phyloP scores from a whole-genome alignment of 2,329 filamentous ascomycete species.

The Purpureocillium takamizusanense region DNA sequence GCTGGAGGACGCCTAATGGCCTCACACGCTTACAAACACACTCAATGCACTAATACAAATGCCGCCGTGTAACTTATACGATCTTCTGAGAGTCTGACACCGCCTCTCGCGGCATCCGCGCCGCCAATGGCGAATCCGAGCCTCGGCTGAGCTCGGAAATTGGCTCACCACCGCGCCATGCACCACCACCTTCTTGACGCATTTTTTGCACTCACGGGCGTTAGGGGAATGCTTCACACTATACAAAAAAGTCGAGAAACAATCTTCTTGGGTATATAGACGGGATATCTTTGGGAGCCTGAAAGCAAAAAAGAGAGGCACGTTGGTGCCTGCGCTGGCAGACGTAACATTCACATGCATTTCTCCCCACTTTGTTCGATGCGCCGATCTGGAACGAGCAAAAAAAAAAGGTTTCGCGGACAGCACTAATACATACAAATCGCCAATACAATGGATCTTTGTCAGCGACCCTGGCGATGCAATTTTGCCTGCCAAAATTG shows the following conservation, averaged over 20 bases:
- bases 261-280: not conserved
- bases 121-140: not conserved
- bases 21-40: not conserved
- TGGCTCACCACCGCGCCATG: not conserved
- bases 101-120: not conserved
- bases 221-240: not conserved
- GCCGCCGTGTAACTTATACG: not conserved
- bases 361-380: too few species aligned
- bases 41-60: not conserved
- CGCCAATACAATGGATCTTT: too few species aligned
- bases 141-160: not conserved
- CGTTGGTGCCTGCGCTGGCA: too few species aligned
- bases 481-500: too few species aligned
- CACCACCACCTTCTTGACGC: not conserved
- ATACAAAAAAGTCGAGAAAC: not conserved
- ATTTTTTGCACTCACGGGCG: not conserved
- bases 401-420: too few species aligned
- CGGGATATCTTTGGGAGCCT: not conserved
- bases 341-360: too few species aligned
- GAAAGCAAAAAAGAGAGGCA: too few species aligned
- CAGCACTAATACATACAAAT: too few species aligned
- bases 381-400: too few species aligned
- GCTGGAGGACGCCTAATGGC: constrained; percentile 44
- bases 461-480: too few species aligned
- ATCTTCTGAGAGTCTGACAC: not conserved